phyloP scores from a whole-genome alignment of 129 eudicot species.

The Escallonia herrerae region DNA sequence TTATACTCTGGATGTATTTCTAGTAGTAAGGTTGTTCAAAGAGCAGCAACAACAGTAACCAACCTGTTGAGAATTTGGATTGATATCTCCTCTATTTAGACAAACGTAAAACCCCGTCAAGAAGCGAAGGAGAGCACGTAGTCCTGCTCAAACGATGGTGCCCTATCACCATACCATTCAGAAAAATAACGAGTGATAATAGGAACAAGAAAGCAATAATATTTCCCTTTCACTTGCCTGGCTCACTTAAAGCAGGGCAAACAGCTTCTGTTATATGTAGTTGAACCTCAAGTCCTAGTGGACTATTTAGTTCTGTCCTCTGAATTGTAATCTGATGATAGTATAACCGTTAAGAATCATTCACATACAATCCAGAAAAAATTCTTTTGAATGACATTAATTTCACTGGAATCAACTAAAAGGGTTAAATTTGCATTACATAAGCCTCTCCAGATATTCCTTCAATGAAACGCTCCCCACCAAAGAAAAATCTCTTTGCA shows the following conservation, averaged over 20 bases:
- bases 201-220: conserved; percentile 14
- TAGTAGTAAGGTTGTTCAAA: conserved; percentile 1
- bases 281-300: conserved; percentile 87
- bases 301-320: conserved; percentile 81
- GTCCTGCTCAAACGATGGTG: conserved; percentile 45
- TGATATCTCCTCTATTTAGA: conserved; percentile 76
- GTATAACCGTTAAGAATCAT: conserved; percentile 8
- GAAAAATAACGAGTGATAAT: background rate
- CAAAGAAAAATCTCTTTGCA: conserved; percentile 87
- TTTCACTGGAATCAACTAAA: conserved; percentile 21
- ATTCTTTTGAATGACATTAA: conserved; percentile 8
- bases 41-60: conserved; percentile 9
- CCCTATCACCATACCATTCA: conserved; percentile 6
- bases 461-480: conserved; percentile 95
- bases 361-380: conserved; percentile 14
- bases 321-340: conserved; percentile 79
- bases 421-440: conserved; percentile 49
- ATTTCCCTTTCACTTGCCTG: conserved; percentile 45
- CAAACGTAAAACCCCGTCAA: conserved; percentile 77
- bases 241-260: conserved; percentile 98
- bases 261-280: conserved; percentile 89
- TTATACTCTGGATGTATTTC: background rate
- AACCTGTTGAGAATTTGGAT: conserved; percentile 74
- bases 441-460: conserved; percentile 97
- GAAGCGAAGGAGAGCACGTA: conserved; percentile 96